A percentile compares a stretch with the other conserved stretches of the same genome.
phyloP scores from a whole-genome alignment of 1,139 yeast genomes.

The Debaryomyces sp. region DNA sequence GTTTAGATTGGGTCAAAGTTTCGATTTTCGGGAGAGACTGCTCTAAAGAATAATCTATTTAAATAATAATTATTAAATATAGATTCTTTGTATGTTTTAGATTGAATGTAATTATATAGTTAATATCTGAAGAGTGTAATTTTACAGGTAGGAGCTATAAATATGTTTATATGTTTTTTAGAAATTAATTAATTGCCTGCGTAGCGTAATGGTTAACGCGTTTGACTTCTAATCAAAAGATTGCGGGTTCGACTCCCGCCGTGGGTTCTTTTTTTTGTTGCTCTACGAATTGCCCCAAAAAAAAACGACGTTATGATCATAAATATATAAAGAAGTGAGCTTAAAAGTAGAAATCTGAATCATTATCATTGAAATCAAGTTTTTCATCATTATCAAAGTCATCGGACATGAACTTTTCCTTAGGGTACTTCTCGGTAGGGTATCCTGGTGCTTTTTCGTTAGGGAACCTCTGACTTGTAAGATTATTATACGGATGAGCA shows the following conservation, averaged over 20 bases:
- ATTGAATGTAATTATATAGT: background rate
- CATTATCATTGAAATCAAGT: conserved; percentile 2
- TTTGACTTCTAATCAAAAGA: conserved; percentile 37
- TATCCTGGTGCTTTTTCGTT: background rate
- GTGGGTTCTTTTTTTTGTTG: conserved; percentile 21
- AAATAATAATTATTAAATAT: background rate
- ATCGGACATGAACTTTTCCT: background rate
- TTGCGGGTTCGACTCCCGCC: conserved; percentile 40
- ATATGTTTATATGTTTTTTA: background rate
- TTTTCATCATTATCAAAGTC: conserved; percentile 3
- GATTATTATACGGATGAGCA: background rate
- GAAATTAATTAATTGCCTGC: conserved; percentile 18
- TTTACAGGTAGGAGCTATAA: background rate
- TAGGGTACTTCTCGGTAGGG: background rate
- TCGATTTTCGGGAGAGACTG: conserved; percentile 88
- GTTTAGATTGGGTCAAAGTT: conserved; percentile 86
- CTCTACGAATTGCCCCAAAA: background rate
- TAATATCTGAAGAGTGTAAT: background rate
- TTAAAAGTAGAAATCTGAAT: conserved; percentile 9
- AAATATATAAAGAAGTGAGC: background rate
- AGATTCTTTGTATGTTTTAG: background rate
- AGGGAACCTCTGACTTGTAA: background rate
- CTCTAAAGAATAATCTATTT: conserved; percentile 49
- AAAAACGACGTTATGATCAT: background rate
- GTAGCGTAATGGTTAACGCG: conserved; percentile 37